A percentile compares a stretch with the other conserved stretches of the same genome.
These are phyloP conservation scores for Pythium apleroticum DNA, from an alignment of 352 stramenopile genomes.

Conservation along the genomic window DNA sequence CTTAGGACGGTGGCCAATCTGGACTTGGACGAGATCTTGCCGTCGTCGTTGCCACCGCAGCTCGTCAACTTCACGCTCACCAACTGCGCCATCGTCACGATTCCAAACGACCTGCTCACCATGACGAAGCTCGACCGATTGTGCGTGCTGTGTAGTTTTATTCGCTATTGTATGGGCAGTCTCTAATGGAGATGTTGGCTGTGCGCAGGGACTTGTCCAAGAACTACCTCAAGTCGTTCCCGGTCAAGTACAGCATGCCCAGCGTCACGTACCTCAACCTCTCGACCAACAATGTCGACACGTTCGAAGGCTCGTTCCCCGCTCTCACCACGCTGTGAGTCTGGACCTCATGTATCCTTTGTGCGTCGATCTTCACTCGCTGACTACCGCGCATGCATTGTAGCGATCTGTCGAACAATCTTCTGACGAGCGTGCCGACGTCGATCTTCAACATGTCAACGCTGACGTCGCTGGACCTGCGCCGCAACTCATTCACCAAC, in stretches of 20 bases:
- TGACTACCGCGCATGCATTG: not conserved
- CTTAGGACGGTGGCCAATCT: slow-evolving; percentile 55
- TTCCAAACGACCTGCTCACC: slow-evolving; percentile 49
- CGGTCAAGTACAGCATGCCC: slow-evolving; percentile 47
- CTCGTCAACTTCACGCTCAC: slow-evolving; percentile 53
- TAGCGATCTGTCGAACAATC: slow-evolving; percentile 57
- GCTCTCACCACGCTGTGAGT: slow-evolving; percentile 54
- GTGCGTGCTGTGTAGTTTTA: slow-evolving; percentile 31
- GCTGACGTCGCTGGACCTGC: slow-evolving; percentile 44
- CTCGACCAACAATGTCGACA: slow-evolving; percentile 50
- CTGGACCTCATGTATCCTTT: slow-evolving; percentile 26
- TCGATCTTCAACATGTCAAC: slow-evolving; percentile 49
- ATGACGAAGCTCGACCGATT: slow-evolving; percentile 53
- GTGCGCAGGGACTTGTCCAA: slow-evolving; percentile 43
- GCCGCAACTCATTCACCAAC: slow-evolving; percentile 58
- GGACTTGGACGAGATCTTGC: slow-evolving; percentile 36
- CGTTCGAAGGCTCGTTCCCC: slow-evolving; percentile 48
- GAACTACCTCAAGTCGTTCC: slow-evolving; percentile 54
- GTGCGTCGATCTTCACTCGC: not conserved
- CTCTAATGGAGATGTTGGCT: not conserved
- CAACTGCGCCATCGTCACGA: slow-evolving; percentile 55
- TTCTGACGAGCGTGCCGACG: slow-evolving; percentile 45
- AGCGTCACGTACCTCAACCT: slow-evolving; percentile 50
- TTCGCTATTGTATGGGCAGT: not conserved
- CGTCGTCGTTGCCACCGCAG: slow-evolving; percentile 51